A percentile compares a stretch with the other conserved stretches of the same genome.
Conservation (phyloP, 805 yeast species). For the Lipomyces orientalis region DNA sequence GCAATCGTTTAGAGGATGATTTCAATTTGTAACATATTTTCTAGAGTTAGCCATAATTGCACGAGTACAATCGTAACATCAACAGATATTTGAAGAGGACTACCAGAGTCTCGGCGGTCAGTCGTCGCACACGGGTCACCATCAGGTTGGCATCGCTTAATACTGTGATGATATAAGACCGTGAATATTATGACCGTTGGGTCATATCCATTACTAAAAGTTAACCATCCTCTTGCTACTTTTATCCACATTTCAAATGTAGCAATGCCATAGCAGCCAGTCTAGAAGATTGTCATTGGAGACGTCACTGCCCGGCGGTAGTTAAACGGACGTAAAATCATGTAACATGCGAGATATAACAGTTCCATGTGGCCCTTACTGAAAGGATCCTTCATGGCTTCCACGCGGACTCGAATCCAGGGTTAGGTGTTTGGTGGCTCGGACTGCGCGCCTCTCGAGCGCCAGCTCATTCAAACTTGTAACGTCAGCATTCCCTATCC, state of each 20-base stretch:
- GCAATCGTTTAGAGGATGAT: neutral
- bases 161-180: neutral
- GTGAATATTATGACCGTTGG: neutral
- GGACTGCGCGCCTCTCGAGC: neutral
- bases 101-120: neutral
- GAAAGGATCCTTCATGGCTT: no score
- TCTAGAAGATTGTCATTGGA: no score
- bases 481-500: neutral
- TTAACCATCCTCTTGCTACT: no score
- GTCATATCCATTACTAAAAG: no score
- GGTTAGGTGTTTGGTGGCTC: no score
- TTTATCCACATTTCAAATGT: no score
- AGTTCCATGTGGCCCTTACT: no score
- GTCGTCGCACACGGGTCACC: neutral
- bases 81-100: neutral
- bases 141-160: neutral
- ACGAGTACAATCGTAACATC: neutral
- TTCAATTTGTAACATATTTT: conserved; percentile 1
- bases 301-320: no score
- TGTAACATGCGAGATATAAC: no score
- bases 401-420: no score
- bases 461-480: neutral
- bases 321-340: no score
- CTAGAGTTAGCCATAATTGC: neutral
- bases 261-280: no score